These are phyloP conservation scores for Secale cereale DNA, from an alignment of 176 grass and related monocot species.

Conservation along the genomic window DNA sequence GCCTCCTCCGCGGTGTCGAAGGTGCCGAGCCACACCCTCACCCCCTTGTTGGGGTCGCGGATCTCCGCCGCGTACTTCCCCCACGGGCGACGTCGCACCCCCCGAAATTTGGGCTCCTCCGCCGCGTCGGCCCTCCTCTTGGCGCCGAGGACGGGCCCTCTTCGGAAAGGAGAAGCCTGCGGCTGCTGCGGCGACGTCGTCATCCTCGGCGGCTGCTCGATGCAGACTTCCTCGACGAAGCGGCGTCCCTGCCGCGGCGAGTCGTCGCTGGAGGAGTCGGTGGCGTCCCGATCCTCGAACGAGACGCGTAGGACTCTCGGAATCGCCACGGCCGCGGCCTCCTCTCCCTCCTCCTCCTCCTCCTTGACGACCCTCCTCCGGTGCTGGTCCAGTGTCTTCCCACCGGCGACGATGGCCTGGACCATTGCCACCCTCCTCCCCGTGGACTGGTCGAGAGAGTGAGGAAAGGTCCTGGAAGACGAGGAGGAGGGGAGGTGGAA, in stretches of 20 bases:
- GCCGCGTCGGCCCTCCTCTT: neutral
- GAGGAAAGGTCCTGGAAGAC: neutral
- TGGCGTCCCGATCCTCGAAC: slow-evolving; percentile 37
- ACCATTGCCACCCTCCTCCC: neutral
- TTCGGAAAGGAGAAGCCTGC: neutral
- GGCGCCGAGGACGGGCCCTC: neutral
- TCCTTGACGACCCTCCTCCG: neutral
- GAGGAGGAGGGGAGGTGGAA: neutral
- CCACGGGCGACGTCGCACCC: slow-evolving; percentile 48
- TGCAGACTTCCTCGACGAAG: slow-evolving; percentile 32
- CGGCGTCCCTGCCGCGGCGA: neutral
- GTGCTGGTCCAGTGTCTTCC: neutral
- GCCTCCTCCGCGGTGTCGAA: slow-evolving; percentile 86
- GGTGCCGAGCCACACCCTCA: slow-evolving; percentile 73
- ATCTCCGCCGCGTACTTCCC: slow-evolving; percentile 57
- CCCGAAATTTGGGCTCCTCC: slow-evolving; percentile 34
- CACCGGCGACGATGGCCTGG: neutral
- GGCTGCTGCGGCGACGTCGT: too few relatives aligned
- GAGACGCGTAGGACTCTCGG: slow-evolving; percentile 11
- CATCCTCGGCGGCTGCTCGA: neutral
- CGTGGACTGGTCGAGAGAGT: neutral
- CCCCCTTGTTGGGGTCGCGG: slow-evolving; percentile 43
- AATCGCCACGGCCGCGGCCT: neutral
- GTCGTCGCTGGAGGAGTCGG: slow-evolving; percentile 50
- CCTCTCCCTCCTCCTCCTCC: neutral